Evolutionary conservation across 2,329 filamentous ascomycete genomes (phyloP).

Genomic region (Pseudocercospora eumusae): DNA sequence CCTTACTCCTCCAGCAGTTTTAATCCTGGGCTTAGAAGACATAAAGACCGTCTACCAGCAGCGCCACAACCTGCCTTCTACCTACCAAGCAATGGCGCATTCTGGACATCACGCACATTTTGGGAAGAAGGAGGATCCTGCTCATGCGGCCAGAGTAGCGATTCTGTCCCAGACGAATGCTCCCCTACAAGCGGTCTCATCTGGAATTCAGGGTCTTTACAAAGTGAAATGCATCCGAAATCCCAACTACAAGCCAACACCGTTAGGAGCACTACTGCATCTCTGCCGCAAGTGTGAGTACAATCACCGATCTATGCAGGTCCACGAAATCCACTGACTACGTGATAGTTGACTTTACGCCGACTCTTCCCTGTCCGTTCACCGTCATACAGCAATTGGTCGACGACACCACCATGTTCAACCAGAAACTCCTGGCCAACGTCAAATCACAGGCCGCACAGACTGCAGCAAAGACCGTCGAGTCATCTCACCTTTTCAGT

Average conservation of each 20-base stretch:
- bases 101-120: slow-evolving; percentile 13
- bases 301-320: neutral
- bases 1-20: neutral
- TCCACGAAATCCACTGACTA: neutral
- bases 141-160: neutral
- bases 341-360: slow-evolving; percentile 25
- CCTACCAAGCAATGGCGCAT: slow-evolving; percentile 23
- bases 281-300: slow-evolving; percentile 32
- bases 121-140: neutral
- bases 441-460: slow-evolving; percentile 11
- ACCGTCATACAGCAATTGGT: slow-evolving; percentile 24
- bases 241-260: slow-evolving; percentile 27
- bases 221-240: slow-evolving; percentile 35
- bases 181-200: slow-evolving; percentile 1
- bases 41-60: slow-evolving; percentile 28
- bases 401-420: slow-evolving; percentile 9
- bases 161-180: neutral
- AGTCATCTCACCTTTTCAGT: slow-evolving; percentile 13
- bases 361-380: slow-evolving; percentile 28
- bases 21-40: slow-evolving; percentile 23
- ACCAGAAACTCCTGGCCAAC: slow-evolving; percentile 7
- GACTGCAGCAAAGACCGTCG: slow-evolving; percentile 6
- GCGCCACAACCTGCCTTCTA: slow-evolving; percentile 27
- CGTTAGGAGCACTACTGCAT: slow-evolving; percentile 29
- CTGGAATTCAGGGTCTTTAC: slow-evolving; percentile 24